A percentile compares a stretch with the other conserved stretches of the same genome.
phyloP scores from a whole-genome alignment of 305 asterid species.

The Fraxinus platypoda region DNA sequence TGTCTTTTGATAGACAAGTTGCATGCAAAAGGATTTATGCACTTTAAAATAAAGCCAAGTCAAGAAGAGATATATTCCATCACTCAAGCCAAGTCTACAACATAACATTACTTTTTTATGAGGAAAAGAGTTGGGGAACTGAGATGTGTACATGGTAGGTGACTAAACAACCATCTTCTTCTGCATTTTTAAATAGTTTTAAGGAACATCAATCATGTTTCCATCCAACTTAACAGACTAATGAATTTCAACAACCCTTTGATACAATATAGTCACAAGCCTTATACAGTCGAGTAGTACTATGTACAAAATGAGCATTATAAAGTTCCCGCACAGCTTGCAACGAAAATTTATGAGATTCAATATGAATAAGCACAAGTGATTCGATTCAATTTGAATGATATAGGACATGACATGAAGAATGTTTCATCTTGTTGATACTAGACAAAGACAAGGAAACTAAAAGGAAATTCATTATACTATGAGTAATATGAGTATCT shows the following conservation, averaged over 20 bases:
- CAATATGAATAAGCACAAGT: conserved; percentile 1
- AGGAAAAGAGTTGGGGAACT: conserved; percentile 24
- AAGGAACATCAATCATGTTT: conserved; percentile 26
- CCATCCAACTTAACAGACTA: conserved; percentile 23
- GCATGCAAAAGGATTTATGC: neutral
- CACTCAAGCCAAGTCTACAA: conserved; percentile 13
- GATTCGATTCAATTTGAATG: neutral
- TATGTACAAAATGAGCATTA: neutral
- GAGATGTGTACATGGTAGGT: conserved; percentile 29
- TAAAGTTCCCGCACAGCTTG: conserved; percentile 5
- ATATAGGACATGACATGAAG: neutral
- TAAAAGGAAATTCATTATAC: neutral
- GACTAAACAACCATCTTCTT: conserved; percentile 39
- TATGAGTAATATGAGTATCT: neutral
- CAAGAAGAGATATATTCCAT: conserved; percentile 21
- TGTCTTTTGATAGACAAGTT: conserved; percentile 5
- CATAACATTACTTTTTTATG: neutral
- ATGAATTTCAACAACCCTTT: conserved; percentile 20
- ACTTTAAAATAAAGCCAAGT: conserved; percentile 13
- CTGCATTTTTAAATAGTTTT: conserved; percentile 19
- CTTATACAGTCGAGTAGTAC: neutral
- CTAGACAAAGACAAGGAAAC: neutral
- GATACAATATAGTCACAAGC: neutral
- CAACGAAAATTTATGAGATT: neutral
- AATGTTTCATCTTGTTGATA: neutral